These are phyloP conservation scores for Lotmaria passim DNA, from an alignment of 208 protist genomes.

Conservation along the genomic window DNA sequence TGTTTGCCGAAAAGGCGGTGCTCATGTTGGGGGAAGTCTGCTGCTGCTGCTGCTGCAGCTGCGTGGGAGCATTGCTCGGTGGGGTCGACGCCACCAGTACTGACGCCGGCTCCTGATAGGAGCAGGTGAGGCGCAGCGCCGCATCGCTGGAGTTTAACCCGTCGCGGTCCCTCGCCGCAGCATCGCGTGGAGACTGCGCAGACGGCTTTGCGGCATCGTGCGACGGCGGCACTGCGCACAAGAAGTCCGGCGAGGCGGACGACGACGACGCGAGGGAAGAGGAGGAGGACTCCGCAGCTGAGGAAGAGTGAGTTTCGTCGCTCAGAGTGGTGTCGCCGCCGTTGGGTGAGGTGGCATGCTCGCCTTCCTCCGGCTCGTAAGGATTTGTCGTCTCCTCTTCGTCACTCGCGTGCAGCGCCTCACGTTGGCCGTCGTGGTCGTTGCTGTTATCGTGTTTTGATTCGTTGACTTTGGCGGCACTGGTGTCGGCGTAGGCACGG, in stretches of 20 bases:
- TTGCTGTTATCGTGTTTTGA: not conserved
- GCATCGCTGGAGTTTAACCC: not conserved
- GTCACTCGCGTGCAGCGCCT: slow-evolving; percentile 42
- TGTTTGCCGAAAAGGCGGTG: slow-evolving; percentile 34
- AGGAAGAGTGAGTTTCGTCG: slow-evolving; percentile 20
- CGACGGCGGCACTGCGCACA: slow-evolving; percentile 1
- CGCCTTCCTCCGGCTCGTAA: slow-evolving; percentile 29
- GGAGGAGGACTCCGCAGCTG: too few relatives aligned
- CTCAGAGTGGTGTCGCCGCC: slow-evolving; percentile 16
- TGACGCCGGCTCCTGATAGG: slow-evolving; percentile 17
- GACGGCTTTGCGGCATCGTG: not conserved
- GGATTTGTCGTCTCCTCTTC: slow-evolving; percentile 44
- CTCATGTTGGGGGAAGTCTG: slow-evolving; percentile 29
- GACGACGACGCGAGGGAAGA: too few relatives aligned
- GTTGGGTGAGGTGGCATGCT: slow-evolving; percentile 4
- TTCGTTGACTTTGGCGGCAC: not conserved
- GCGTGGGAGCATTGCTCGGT: not conserved
- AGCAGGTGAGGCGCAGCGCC: slow-evolving; percentile 17
- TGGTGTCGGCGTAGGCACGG: slow-evolving; percentile 8
- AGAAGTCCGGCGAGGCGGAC: not conserved
- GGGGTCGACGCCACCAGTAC: not conserved
- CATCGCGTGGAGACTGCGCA: not conserved
- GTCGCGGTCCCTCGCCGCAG: not conserved
- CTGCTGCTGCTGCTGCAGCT: slow-evolving; percentile 10
- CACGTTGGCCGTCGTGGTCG: slow-evolving; percentile 20